Conservation (phyloP, 805 yeast species). For the Limtongozyma cylindracea region DNA sequence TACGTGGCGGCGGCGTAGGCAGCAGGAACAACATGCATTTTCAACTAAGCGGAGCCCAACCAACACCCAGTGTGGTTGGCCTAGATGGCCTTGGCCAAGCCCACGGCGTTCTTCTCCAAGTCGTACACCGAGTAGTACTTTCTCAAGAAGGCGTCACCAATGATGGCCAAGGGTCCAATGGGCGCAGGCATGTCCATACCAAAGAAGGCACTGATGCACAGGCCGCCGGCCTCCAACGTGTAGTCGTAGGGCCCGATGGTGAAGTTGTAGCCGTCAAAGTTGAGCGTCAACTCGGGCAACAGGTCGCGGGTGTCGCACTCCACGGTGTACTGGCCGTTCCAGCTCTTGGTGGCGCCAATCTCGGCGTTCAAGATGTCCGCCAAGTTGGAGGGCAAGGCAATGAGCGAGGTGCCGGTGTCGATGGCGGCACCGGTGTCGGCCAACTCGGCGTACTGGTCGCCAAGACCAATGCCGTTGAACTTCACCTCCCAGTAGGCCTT, state of each 20-base stretch:
- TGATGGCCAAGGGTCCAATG: conserved; percentile 84
- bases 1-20: no score
- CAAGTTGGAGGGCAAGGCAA: conserved; percentile 82
- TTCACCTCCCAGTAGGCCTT: conserved; percentile 99
- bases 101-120: conserved; percentile 75
- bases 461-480: conserved; percentile 74
- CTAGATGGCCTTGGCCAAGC: no score
- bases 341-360: conserved; percentile 91
- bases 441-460: conserved; percentile 74
- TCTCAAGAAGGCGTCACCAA: conserved; percentile 96
- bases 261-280: conserved; percentile 75
- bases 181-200: conserved; percentile 97
- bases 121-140: conserved; percentile 87
- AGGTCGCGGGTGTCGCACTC: conserved; percentile 72
- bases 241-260: conserved; percentile 78
- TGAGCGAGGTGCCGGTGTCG: conserved; percentile 94
- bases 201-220: conserved; percentile 90
- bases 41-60: no score
- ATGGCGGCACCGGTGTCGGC: conserved; percentile 84
- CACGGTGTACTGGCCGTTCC: conserved; percentile 92
- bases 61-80: no score
- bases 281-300: conserved; percentile 83
- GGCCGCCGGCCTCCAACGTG: conserved; percentile 81
- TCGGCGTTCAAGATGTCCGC: conserved; percentile 89
- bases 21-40: no score